Percentiles rank a stretch among this genome's conserved stretches.
Conservation (phyloP, 176 grass and related monocot species). For the Musa troglodytarum region DNA sequence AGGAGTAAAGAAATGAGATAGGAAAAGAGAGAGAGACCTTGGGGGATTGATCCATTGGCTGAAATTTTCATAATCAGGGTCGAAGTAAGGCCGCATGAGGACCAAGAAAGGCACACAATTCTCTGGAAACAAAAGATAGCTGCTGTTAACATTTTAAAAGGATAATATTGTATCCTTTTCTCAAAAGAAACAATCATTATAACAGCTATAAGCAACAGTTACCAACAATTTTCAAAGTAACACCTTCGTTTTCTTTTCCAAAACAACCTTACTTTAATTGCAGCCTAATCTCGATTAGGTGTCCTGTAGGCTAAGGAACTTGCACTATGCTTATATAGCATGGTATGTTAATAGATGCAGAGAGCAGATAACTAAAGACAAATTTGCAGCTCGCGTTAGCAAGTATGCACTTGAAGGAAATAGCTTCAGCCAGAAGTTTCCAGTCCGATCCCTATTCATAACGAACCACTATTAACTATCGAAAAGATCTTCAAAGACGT, state of each 20-base stretch:
- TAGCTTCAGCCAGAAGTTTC: too few species aligned
- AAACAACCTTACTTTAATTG: background rate
- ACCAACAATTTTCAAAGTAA: background rate
- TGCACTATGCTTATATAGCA: background rate
- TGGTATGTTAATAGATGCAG: too few species aligned
- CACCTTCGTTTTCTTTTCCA: background rate
- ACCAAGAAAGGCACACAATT: background rate
- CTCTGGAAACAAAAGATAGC: background rate
- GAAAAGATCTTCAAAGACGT: too few species aligned
- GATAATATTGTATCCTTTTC: background rate
- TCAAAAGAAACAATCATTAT: background rate
- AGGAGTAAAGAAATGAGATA: background rate
- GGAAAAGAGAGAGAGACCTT: conserved; percentile 35
- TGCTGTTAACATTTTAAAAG: background rate
- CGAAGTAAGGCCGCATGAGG: conserved; percentile 82
- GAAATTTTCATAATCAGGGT: conserved; percentile 95
- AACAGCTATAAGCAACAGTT: background rate
- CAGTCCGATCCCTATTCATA: too few species aligned
- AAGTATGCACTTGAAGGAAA: too few species aligned
- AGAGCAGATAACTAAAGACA: too few species aligned
- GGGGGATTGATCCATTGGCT: conserved; percentile 86
- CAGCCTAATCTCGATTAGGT: background rate
- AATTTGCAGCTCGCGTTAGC: too few species aligned
- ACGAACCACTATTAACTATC: too few species aligned
- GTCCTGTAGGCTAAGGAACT: background rate